Percentiles rank a stretch among this genome's conserved stretches.
Evolutionary conservation across 2,329 filamentous ascomycete genomes (phyloP).

Genomic region (Dothidotthia symphoricarpi): DNA sequence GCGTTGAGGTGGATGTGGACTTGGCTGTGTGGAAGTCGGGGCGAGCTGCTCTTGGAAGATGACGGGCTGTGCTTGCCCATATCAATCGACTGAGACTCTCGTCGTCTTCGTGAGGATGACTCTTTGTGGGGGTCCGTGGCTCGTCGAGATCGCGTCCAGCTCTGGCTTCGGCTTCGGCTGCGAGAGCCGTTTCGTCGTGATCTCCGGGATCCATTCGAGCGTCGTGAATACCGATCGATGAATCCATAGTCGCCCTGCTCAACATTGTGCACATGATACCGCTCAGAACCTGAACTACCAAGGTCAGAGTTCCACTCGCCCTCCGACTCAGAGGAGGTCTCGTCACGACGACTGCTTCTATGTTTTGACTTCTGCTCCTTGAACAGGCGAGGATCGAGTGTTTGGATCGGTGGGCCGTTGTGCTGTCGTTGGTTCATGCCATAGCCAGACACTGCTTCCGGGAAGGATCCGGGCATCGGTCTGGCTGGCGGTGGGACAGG

Average conservation of each 20-base stretch:
- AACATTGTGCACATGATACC: conserved; percentile 14
- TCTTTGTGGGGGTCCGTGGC: conserved; percentile 8
- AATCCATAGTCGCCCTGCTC: conserved; percentile 20
- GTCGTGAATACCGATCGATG: conserved; percentile 13
- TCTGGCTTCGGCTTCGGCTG: conserved; percentile 14
- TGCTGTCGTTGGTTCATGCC: conserved; percentile 9
- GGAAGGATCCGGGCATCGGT: conserved; percentile 20
- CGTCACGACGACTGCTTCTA: conserved; percentile 6
- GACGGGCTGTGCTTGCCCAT: conserved; percentile 18
- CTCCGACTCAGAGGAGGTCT: conserved; percentile 14
- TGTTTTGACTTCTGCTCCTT: conserved; percentile 18
- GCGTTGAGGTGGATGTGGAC: conserved; percentile 21
- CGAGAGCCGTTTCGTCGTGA: conserved; percentile 8
- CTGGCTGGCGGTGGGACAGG: conserved; percentile 6
- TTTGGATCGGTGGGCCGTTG: conserved; percentile 5
- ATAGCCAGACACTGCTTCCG: conserved; percentile 5
- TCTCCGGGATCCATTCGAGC: conserved; percentile 11
- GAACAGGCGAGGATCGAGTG: conserved; percentile 7
- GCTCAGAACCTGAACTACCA: conserved; percentile 15
- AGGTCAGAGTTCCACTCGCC: conserved; percentile 18
- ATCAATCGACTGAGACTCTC: conserved; percentile 11
- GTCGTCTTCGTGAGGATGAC: conserved; percentile 11
- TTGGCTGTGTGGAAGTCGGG: conserved; percentile 14
- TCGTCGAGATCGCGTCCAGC: conserved; percentile 7
- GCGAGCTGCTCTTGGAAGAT: conserved; percentile 17